These are phyloP conservation scores for Coccomyxa subellipsoidea DNA, from an alignment of 163 green algal species.

Conservation along the genomic window DNA sequence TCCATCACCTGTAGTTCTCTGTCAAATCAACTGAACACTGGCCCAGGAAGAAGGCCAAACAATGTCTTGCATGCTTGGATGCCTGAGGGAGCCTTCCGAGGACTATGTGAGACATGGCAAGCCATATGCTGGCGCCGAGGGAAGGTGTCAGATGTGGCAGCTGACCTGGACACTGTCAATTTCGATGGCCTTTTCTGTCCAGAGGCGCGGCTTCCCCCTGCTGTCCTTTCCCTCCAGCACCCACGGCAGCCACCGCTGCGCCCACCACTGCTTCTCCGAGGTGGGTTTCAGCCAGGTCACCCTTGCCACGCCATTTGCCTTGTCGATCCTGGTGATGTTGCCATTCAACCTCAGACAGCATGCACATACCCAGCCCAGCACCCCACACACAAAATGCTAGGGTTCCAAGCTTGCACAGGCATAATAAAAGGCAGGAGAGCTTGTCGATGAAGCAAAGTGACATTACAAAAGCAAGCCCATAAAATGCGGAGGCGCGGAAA, in stretches of 20 bases:
- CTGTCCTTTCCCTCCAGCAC: background rate
- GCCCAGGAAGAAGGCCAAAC: too few relatives aligned
- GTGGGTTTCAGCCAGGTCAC: background rate
- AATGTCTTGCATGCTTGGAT: too few relatives aligned
- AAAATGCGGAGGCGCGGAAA: background rate
- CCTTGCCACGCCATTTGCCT: background rate
- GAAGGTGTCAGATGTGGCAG: background rate
- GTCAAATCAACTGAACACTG: too few relatives aligned
- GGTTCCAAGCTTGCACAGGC: too few relatives aligned
- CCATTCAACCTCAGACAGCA: too few relatives aligned
- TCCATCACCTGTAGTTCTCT: too few relatives aligned
- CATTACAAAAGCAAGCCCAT: background rate
- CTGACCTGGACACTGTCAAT: background rate
- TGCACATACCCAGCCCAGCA: too few relatives aligned
- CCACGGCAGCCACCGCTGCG: background rate
- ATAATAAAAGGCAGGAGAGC: too few relatives aligned
- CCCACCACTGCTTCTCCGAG: background rate
- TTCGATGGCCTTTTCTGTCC: background rate
- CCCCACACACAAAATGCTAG: too few relatives aligned
- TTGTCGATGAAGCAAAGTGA: too few relatives aligned
- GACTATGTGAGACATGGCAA: background rate
- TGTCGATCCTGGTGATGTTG: background rate
- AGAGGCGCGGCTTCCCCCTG: background rate
- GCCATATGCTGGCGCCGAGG: too few relatives aligned
- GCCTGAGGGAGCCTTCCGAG: too few relatives aligned